A percentile compares a stretch with the other conserved stretches of the same genome.
Conservation (phyloP, 257 asterid genomes). For the Solanum tacnaense region DNA sequence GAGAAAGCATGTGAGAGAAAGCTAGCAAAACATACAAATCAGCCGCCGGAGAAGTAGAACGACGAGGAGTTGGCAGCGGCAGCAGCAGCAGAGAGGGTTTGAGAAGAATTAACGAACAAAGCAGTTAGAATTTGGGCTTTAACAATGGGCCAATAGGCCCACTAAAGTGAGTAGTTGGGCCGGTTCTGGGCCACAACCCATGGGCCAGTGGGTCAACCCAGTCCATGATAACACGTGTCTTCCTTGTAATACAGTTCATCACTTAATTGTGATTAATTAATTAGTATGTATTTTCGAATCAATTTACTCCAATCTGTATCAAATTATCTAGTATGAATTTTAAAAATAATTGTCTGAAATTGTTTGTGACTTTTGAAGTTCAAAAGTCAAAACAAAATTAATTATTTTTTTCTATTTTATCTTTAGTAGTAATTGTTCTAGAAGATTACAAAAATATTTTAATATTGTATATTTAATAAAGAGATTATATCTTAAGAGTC, state of each 20-base stretch:
- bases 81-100: background rate
- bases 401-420: background rate
- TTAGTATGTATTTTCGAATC: background rate
- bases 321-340: background rate
- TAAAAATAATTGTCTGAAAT: too few species aligned
- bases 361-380: background rate
- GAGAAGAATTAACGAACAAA: background rate
- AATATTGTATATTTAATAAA: too few species aligned
- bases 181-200: background rate
- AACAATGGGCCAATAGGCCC: background rate
- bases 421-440: background rate
- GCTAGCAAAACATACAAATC: background rate
- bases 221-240: background rate
- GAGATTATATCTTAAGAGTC: background rate
- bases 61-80: background rate
- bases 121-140: background rate
- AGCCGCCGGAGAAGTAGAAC: background rate
- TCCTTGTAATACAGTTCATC: background rate
- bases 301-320: background rate
- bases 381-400: background rate
- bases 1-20: background rate
- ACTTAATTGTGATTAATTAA: background rate
- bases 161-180: background rate
- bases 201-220: background rate
- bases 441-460: too few species aligned